phyloP scores from a whole-genome alignment of 2,329 filamentous ascomycete genomes.

The Tolypocladium tropicale region DNA sequence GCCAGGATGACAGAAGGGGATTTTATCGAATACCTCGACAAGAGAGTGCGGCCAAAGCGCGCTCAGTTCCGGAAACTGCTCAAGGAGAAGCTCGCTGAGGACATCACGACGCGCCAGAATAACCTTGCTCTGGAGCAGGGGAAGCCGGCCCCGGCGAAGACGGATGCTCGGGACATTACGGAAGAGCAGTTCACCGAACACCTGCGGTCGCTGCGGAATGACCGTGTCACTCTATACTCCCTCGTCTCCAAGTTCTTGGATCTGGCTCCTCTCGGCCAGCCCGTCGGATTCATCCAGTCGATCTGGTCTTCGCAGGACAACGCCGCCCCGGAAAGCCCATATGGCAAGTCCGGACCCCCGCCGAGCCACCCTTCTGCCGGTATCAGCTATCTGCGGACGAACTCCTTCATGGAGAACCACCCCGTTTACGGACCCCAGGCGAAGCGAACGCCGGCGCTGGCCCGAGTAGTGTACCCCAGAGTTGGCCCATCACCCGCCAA shows the following conservation, averaged over 20 bases:
- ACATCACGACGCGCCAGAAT: slow-evolving; percentile 29
- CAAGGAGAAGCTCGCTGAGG: slow-evolving; percentile 34
- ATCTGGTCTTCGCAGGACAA: slow-evolving; percentile 13
- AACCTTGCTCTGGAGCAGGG: slow-evolving; percentile 28
- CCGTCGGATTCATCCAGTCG: slow-evolving; percentile 15
- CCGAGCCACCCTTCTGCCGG: slow-evolving; percentile 52
- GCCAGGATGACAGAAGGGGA: slow-evolving; percentile 51
- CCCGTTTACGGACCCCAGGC: slow-evolving; percentile 50
- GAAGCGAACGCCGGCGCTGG: slow-evolving; percentile 35
- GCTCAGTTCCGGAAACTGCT: slow-evolving; percentile 45
- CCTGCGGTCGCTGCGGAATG: slow-evolving; percentile 40
- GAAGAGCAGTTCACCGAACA: slow-evolving; percentile 41
- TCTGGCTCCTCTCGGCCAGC: slow-evolving; percentile 40
- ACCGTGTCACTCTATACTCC: slow-evolving; percentile 39
- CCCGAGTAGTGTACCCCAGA: slow-evolving; percentile 40
- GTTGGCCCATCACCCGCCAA: slow-evolving; percentile 22
- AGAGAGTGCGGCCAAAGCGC: slow-evolving; percentile 41
- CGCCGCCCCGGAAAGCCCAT: slow-evolving; percentile 27
- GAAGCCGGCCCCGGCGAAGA: slow-evolving; percentile 14
- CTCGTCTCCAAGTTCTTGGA: slow-evolving; percentile 52
- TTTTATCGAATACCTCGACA: slow-evolving; percentile 45
- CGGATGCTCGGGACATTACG: slow-evolving; percentile 28
- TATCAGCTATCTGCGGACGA: slow-evolving; percentile 49
- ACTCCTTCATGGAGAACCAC: slow-evolving; percentile 46
- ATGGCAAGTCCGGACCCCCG: slow-evolving; percentile 44